phyloP scores from a whole-genome alignment of 768 basidiomycete species.

The Auricularia heimuer region DNA sequence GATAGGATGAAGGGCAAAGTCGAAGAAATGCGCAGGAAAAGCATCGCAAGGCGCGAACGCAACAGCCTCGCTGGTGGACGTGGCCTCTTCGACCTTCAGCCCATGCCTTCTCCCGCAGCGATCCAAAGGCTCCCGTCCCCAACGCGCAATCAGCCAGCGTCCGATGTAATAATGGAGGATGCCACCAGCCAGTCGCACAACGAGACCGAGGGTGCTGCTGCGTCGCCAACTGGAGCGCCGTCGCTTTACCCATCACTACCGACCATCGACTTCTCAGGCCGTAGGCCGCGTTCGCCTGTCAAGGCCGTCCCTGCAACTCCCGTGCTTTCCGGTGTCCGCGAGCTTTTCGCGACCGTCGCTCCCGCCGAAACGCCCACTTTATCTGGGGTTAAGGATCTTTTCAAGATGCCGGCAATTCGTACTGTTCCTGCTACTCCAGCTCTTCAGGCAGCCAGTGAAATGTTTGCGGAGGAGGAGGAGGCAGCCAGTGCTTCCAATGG shows the following conservation, averaged over 20 bases:
- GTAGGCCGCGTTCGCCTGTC: neutral
- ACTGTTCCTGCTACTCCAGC: neutral
- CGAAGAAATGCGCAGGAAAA: constrained; percentile 26
- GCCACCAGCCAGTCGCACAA: neutral
- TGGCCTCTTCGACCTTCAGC: constrained; percentile 14
- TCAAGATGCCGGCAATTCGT: neutral
- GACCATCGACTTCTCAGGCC: neutral
- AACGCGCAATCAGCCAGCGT: neutral
- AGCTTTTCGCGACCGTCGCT: constrained; percentile 17
- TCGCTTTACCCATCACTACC: neutral
- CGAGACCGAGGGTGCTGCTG: neutral
- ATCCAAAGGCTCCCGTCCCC: constrained; percentile 1
- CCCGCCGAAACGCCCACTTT: constrained; percentile 10
- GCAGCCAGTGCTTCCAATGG: no score
- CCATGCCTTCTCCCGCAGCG: constrained; percentile 31
- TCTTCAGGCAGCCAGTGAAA: neutral
- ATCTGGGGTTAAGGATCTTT: constrained; percentile 7
- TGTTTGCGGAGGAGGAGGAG: neutral
- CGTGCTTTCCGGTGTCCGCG: constrained; percentile 24
- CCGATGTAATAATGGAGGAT: neutral
- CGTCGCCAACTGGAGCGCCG: neutral
- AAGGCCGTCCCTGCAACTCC: constrained; percentile 19
- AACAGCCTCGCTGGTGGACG: constrained; percentile 7
- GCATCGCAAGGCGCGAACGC: constrained; percentile 17
- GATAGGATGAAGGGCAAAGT: constrained; percentile 29